A percentile compares a stretch with the other conserved stretches of the same genome.
Conservation (phyloP, 2,329 filamentous ascomycete species). For the Colletotrichum neosansevieriae region DNA sequence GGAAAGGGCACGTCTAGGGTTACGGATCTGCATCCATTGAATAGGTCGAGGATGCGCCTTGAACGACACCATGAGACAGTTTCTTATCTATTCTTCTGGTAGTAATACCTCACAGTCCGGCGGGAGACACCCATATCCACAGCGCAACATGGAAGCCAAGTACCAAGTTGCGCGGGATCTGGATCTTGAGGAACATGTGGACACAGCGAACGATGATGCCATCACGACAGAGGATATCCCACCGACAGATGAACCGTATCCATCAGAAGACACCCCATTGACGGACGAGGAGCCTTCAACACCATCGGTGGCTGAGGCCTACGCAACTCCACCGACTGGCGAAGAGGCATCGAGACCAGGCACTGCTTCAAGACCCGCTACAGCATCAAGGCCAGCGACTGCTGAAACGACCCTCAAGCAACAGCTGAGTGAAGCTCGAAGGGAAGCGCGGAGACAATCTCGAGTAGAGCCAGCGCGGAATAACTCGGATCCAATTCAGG, state of each 20-base stretch:
- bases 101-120: neutral
- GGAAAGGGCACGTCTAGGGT: neutral
- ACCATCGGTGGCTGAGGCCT: neutral
- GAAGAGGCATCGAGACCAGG: neutral
- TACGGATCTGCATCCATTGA: neutral
- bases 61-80: neutral
- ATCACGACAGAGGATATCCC: neutral
- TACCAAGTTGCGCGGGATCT: neutral
- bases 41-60: neutral
- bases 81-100: neutral
- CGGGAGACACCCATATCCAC: neutral
- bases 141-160: neutral
- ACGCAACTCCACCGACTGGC: neutral
- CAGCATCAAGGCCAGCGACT: neutral
- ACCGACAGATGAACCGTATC: neutral
- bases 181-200: neutral
- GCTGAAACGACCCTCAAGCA: neutral
- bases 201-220: neutral
- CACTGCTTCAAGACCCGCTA: neutral
- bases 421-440: neutral
- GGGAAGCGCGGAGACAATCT: constrained; percentile 2
- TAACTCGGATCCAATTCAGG: too few species aligned
- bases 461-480: neutral
- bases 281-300: neutral
- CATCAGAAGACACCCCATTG: neutral